Evolutionary conservation across 2,329 filamentous ascomycete species (phyloP).

Genomic region (Chrysoporthe austroafricana): DNA sequence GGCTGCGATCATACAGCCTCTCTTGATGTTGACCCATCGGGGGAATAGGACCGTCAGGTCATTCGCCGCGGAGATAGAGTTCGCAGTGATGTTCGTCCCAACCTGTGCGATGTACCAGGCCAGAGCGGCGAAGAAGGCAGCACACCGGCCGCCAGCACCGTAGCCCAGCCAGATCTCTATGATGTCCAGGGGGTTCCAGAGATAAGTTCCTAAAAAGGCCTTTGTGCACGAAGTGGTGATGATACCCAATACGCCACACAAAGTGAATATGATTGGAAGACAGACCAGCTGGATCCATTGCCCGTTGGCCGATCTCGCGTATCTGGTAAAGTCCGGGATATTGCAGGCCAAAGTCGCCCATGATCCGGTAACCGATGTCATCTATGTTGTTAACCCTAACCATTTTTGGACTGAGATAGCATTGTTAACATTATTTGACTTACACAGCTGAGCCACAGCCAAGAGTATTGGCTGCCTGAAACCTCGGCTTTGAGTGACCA

Average conservation of each 20-base stretch:
- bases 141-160: slow-evolving; percentile 47
- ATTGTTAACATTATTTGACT: slow-evolving; percentile 29
- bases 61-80: slow-evolving; percentile 57
- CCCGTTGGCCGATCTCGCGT: slow-evolving; percentile 41
- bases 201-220: slow-evolving; percentile 53
- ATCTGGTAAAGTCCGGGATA: slow-evolving; percentile 59
- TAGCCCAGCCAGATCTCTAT: slow-evolving; percentile 48
- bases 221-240: slow-evolving; percentile 59
- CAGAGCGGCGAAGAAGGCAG: slow-evolving; percentile 52
- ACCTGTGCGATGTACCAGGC: slow-evolving; percentile 59
- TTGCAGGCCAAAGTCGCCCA: slow-evolving; percentile 51
- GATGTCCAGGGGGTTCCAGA: slow-evolving; percentile 56
- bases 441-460: slow-evolving; percentile 47
- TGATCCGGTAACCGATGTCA: slow-evolving; percentile 47
- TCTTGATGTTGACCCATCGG: slow-evolving; percentile 56
- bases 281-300: slow-evolving; percentile 47
- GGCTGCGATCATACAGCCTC: slow-evolving; percentile 60
- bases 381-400: too few species aligned
- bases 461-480: slow-evolving; percentile 53
- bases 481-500: slow-evolving; percentile 39
- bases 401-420: too few species aligned
- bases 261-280: slow-evolving; percentile 52
- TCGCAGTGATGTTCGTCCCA: slow-evolving; percentile 61
- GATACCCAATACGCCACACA: slow-evolving; percentile 58
- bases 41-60: slow-evolving; percentile 60